phyloP scores from a whole-genome alignment of 345 rosid species.

The Luvunga scandens region DNA sequence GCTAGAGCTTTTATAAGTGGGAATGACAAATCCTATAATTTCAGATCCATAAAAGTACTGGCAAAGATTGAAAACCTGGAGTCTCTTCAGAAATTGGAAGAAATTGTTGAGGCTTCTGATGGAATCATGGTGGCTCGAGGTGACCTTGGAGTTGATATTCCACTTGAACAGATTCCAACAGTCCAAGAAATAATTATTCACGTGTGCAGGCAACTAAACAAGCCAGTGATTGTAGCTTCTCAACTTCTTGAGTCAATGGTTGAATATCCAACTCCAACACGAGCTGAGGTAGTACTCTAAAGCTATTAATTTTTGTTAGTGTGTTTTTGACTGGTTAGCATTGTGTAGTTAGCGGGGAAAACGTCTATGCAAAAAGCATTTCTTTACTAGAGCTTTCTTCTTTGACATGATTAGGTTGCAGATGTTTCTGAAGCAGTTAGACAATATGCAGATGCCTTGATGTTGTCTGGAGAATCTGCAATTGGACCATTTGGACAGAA shows the following conservation, averaged over 20 bases:
- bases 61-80: constrained; percentile 75
- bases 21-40: neutral
- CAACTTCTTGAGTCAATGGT: constrained; percentile 82
- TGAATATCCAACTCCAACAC: constrained; percentile 76
- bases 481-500: constrained; percentile 59
- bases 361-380: neutral
- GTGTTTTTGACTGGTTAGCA: neutral
- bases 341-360: neutral
- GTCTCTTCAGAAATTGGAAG: constrained; percentile 56
- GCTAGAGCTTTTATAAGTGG: neutral
- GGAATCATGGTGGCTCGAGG: constrained; percentile 80
- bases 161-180: constrained; percentile 67
- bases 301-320: no score
- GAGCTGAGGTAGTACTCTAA: constrained; percentile 55
- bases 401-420: constrained; percentile 48
- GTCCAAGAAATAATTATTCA: constrained; percentile 54
- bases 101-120: constrained; percentile 65
- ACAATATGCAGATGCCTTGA: constrained; percentile 66
- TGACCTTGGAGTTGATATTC: constrained; percentile 76
- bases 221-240: constrained; percentile 74
- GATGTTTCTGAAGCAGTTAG: constrained; percentile 77
- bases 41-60: constrained; percentile 54
- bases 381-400: neutral
- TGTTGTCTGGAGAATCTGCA: constrained; percentile 80
- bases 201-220: constrained; percentile 58